Evolutionary conservation across 2,329 filamentous ascomycete species (phyloP).

Genomic region (Neopestalotiopsis rosae): DNA sequence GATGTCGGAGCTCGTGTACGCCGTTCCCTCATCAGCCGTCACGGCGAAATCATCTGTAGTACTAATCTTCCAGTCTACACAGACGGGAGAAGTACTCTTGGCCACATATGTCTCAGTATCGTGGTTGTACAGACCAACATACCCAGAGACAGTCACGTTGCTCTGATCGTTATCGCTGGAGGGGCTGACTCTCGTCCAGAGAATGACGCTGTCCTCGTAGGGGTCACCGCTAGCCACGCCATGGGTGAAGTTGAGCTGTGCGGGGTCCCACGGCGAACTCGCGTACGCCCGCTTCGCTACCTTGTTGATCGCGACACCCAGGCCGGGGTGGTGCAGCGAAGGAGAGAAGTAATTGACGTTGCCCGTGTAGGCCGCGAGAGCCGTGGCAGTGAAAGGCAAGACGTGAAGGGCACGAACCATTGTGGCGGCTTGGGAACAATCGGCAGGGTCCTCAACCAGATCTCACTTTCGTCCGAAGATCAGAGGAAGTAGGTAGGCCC

Average conservation of each 20-base stretch:
- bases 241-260: conserved; percentile 63
- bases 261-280: conserved; percentile 48
- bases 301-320: conserved; percentile 63
- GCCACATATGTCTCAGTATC: conserved; percentile 49
- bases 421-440: conserved; percentile 10
- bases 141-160: conserved; percentile 46
- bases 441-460: background rate
- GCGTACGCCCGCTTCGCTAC: conserved; percentile 59
- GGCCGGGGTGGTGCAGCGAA: conserved; percentile 61
- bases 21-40: conserved; percentile 61
- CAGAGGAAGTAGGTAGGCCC: background rate
- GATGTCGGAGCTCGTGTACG: conserved; percentile 73
- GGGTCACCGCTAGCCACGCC: conserved; percentile 56
- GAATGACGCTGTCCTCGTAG: conserved; percentile 60
- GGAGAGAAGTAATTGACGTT: conserved; percentile 68
- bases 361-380: conserved; percentile 32
- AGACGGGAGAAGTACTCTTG: conserved; percentile 65
- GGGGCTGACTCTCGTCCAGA: conserved; percentile 49
- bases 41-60: conserved; percentile 45
- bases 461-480: background rate
- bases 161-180: conserved; percentile 50
- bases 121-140: conserved; percentile 46
- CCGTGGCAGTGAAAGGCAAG: conserved; percentile 22
- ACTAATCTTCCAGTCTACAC: conserved; percentile 69
- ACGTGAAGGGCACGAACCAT: conserved; percentile 26